phyloP scores from a whole-genome alignment of 495 filamentous ascomycete species.

The Trichodelitschia bisporula region DNA sequence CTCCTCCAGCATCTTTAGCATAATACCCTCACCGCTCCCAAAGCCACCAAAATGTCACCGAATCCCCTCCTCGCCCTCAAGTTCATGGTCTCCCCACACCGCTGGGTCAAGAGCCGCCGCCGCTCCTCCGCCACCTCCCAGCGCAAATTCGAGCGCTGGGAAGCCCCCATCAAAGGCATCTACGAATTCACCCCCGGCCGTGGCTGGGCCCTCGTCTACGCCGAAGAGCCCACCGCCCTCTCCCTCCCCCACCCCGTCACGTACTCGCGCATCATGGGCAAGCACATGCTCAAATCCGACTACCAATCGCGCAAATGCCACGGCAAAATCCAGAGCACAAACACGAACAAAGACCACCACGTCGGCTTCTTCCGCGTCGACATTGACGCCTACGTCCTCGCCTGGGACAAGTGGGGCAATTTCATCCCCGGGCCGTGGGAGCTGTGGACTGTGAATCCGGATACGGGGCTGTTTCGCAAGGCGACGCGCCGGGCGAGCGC shows the following conservation, averaged over 20 bases:
- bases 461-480: not conserved
- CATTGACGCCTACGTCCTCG: constrained; percentile 11
- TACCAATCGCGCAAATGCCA: constrained; percentile 10
- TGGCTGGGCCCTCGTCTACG: constrained; percentile 12
- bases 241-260: constrained; percentile 6
- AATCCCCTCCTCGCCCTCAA: constrained; percentile 12
- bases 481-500: not conserved
- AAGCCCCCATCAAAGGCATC: constrained; percentile 7
- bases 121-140: constrained; percentile 3
- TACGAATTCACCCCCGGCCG: constrained; percentile 14
- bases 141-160: constrained; percentile 12
- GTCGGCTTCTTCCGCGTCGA: constrained; percentile 12
- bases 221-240: constrained; percentile 1
- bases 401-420: constrained; percentile 10
- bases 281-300: constrained; percentile 8
- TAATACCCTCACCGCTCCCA: constrained; percentile 1
- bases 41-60: constrained; percentile 8
- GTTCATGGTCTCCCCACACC: constrained; percentile 9
- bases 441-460: not conserved
- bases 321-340: constrained; percentile 3
- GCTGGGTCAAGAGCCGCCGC: constrained; percentile 9
- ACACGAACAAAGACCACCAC: not conserved
- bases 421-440: not conserved
- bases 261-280: constrained; percentile 11
- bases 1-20: not conserved